Evolutionary conservation across 2,329 filamentous ascomycete species (phyloP), one percentile per base, ranked within the genome.

Genomic region (Monosporascus sp.): DNA sequence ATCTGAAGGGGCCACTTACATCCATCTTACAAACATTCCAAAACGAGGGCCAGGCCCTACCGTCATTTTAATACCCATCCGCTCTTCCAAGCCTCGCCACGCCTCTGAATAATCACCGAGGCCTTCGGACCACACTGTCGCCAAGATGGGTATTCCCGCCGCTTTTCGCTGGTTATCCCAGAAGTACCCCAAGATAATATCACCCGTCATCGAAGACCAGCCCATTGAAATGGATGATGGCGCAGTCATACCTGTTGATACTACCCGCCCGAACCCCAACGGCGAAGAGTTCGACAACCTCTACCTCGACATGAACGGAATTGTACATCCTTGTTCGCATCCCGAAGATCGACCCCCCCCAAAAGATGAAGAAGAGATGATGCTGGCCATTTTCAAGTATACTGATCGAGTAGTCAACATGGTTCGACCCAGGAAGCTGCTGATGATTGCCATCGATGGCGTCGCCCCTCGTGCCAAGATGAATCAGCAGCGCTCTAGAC

Each of bases 231-330:
- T 97, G 70, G 80, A 82, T 9, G 90, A 96, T 79, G 93, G 91
- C 60, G 81, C 86, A 44, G 79, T 83, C 61, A 86, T 97, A 53
- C 94, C 94, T 2, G 83, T 97, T 56, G 91, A 99, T 68, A 85
- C 84, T 11, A 91, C 88, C 6, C 78, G 83, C 39, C 85, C 90
- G 6, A 99, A 99, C 67, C 95, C 95, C 3, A 99, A 99, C 73
- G 91, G 91, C 69, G 93, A 97, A 73, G 94, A 99, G 71, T 89
- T 96, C 66, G 93, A 99, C 74, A 99, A 99, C 66, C 78, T 99
- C 6, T 99, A 99, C 68, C 83, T 99, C 58, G 94, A 99, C 67
- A 97, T 99, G 93, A 99, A 99, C 72, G 95, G 94, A 69, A 99
- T 99, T 61, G 94, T 99, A 38, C 94, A 99, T 76, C 95, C 95